phyloP scores from a whole-genome alignment of 2,329 filamentous ascomycete genomes.

The Fusarium neocosmosporiellum region DNA sequence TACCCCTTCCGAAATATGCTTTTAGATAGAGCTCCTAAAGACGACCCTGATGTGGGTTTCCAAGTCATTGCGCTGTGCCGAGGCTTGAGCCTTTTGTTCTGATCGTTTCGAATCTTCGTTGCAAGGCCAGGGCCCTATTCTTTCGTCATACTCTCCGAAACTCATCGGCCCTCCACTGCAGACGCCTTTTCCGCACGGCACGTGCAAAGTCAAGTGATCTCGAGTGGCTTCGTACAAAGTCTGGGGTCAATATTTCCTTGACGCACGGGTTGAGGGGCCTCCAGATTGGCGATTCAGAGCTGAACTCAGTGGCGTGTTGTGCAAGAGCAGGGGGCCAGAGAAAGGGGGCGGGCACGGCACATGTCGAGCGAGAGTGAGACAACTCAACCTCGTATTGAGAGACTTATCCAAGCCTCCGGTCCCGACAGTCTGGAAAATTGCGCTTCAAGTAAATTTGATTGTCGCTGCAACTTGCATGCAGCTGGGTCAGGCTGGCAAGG shows the following conservation, averaged over 20 bases:
- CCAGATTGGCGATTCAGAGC: conserved; percentile 38
- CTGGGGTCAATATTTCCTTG: conserved; percentile 23
- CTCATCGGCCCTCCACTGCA: background rate
- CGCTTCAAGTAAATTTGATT: conserved; percentile 47
- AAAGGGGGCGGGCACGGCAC: conserved; percentile 26
- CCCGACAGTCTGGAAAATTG: conserved; percentile 53
- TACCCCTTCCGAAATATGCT: conserved; percentile 34
- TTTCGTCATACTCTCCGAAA: background rate
- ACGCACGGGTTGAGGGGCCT: conserved; percentile 36
- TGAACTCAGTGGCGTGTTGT: conserved; percentile 27
- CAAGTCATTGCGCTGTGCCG: background rate
- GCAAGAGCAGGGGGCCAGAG: conserved; percentile 18
- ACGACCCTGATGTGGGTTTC: conserved; percentile 3
- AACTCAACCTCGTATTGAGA: conserved; percentile 39
- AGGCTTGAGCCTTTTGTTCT: background rate
- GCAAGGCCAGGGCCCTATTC: background rate
- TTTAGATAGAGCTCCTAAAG: conserved; percentile 23
- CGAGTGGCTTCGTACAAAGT: conserved; percentile 28
- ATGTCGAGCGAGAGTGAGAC: conserved; percentile 29
- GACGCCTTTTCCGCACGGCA: background rate
- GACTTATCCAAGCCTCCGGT: conserved; percentile 41
- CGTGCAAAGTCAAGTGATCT: conserved; percentile 39
- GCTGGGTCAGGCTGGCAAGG: conserved; percentile 32
- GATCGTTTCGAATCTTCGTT: background rate
- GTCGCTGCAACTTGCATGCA: conserved; percentile 40